Evolutionary conservation across 2,329 filamentous ascomycete genomes (phyloP).

Genomic region (Colletotrichum sp.): DNA sequence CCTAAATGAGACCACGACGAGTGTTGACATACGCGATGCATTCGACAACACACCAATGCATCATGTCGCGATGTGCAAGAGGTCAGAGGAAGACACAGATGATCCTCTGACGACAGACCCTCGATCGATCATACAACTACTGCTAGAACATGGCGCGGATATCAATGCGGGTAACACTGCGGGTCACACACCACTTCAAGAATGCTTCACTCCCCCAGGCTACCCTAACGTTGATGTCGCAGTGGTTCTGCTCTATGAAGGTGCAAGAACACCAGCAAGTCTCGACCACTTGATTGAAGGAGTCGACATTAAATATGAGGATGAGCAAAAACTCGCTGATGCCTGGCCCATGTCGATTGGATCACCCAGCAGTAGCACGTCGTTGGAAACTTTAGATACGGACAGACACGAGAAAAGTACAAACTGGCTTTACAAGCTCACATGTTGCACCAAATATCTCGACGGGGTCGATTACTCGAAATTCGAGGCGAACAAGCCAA

Average conservation of each 20-base stretch:
- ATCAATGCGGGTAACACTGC: neutral
- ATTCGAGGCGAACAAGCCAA: rapidly evolving
- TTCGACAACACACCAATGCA: neutral
- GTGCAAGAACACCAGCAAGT: neutral
- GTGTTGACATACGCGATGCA: neutral
- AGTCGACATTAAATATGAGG: neutral
- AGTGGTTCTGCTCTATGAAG: neutral
- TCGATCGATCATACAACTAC: neutral
- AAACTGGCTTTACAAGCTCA: neutral
- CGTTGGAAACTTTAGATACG: rapidly evolving
- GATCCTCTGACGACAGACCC: neutral
- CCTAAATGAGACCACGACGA: neutral
- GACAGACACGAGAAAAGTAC: neutral
- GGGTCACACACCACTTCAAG: neutral
- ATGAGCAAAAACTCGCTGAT: neutral
- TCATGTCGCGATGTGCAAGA: neutral
- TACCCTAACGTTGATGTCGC: neutral
- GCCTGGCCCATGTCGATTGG: neutral
- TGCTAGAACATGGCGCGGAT: neutral
- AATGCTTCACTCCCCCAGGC: neutral
- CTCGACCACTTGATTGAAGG: neutral
- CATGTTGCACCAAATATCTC: neutral
- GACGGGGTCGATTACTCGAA: neutral
- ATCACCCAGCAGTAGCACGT: neutral
- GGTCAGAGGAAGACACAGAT: no score